These are phyloP conservation scores for Helotiales sp. DNA, from an alignment of 2,329 filamentous ascomycete genomes.

Conservation along the genomic window DNA sequence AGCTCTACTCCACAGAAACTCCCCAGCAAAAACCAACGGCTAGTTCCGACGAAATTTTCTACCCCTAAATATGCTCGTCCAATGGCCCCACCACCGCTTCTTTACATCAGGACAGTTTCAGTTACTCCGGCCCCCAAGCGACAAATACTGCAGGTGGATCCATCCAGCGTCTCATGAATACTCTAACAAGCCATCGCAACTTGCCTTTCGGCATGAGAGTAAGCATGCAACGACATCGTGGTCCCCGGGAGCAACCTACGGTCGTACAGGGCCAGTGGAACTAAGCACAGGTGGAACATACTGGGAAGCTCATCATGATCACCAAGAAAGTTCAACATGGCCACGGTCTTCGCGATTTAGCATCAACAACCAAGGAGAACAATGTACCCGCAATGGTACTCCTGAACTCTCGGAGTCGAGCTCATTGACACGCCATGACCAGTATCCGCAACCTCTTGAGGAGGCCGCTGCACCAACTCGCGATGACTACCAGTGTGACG, in stretches of 20 bases:
- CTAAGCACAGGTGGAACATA: background rate
- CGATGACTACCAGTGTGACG: background rate
- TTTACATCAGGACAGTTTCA: background rate
- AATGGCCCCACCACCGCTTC: too few species aligned
- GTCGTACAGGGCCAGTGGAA: background rate
- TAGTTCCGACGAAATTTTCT: too few species aligned
- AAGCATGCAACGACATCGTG: background rate
- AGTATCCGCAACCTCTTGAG: background rate
- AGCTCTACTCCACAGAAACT: background rate
- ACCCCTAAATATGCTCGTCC: too few species aligned
- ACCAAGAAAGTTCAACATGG: background rate
- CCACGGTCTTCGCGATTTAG: background rate
- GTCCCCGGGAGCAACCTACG: background rate
- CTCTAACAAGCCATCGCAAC: background rate
- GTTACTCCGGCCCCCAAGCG: background rate
- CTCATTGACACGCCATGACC: background rate
- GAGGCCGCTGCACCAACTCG: background rate
- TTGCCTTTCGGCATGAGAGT: background rate
- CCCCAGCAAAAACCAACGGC: too few species aligned
- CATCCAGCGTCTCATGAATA: background rate
- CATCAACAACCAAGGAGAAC: background rate
- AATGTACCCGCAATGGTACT: too few species aligned
- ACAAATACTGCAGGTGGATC: background rate
- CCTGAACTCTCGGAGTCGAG: too few species aligned
- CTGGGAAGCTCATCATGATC: background rate